Evolutionary conservation across 495 filamentous ascomycete genomes (phyloP).

Genomic region (Physcia stellaris): DNA sequence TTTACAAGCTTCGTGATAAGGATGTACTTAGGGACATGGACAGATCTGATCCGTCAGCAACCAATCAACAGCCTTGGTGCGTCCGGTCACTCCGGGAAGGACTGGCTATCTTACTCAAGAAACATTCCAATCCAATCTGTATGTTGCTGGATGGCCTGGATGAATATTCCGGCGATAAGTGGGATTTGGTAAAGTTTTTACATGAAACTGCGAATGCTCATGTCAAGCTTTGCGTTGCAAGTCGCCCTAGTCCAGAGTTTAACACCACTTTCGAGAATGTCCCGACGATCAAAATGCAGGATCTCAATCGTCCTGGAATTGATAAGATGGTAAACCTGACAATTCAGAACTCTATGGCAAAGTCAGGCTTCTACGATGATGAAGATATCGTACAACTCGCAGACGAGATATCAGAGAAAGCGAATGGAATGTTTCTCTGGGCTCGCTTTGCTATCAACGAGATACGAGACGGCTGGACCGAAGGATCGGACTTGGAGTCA

Average conservation of each 20-base stretch:
- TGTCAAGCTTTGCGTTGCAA: conserved; percentile 5
- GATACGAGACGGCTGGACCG: not conserved
- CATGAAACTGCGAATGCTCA: not conserved
- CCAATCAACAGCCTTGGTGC: too few relatives aligned
- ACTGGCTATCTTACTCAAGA: not conserved
- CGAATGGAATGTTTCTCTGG: conserved; percentile 5
- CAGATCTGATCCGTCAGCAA: too few relatives aligned
- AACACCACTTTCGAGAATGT: not conserved
- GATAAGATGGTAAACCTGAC: not conserved
- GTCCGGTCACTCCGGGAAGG: too few relatives aligned
- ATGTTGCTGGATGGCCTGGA: conserved; percentile 1
- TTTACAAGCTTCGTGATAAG: too few relatives aligned
- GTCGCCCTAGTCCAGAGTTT: not conserved
- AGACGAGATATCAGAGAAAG: not conserved
- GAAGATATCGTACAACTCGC: too few relatives aligned
- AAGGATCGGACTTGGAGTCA: not conserved
- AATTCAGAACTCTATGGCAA: not conserved
- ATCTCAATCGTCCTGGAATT: not conserved
- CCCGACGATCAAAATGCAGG: conserved; percentile 2
- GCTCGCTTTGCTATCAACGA: conserved; percentile 2
- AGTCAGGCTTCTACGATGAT: too few relatives aligned
- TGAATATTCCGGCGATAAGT: not conserved
- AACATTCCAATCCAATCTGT: not conserved
- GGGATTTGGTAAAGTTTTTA: not conserved
- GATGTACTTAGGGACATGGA: too few relatives aligned